Percentiles rank a stretch among this genome's conserved stretches.
These are phyloP conservation scores for Calonectria crousiana DNA, from an alignment of 2,329 filamentous ascomycete genomes.

Conservation along the genomic window DNA sequence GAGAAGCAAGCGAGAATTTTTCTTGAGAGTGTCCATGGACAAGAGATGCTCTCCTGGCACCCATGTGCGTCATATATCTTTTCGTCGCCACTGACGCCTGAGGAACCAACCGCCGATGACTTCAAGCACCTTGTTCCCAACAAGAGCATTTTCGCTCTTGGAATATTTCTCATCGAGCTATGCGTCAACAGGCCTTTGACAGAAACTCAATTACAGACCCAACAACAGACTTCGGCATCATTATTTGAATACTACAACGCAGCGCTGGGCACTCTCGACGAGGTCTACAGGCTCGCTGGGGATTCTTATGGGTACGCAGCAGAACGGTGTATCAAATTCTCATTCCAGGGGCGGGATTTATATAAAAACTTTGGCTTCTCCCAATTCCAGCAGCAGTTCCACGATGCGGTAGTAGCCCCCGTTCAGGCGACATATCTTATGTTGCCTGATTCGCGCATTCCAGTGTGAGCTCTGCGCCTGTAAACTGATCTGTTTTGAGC, in stretches of 20 bases:
- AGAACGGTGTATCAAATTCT: conserved; percentile 15
- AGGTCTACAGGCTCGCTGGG: conserved; percentile 9
- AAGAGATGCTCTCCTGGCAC: not conserved
- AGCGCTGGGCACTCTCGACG: not conserved
- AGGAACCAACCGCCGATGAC: not conserved
- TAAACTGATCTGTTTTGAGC: not conserved
- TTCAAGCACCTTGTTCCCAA: conserved; percentile 14
- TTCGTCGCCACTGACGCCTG: not conserved
- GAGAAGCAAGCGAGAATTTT: not conserved
- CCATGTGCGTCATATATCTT: not conserved
- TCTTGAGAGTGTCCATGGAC: not conserved
- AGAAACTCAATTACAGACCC: not conserved
- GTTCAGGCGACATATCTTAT: conserved; percentile 8
- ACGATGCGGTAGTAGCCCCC: conserved; percentile 13
- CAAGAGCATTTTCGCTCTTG: conserved; percentile 12
- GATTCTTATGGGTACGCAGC: conserved; percentile 15
- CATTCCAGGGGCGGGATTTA: conserved; percentile 5
- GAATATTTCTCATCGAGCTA: conserved; percentile 14
- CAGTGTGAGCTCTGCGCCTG: not conserved
- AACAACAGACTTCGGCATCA: not conserved
- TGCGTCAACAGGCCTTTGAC: conserved; percentile 1
- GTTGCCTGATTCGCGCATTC: not conserved
- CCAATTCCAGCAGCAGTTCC: conserved; percentile 10
- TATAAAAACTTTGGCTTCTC: conserved; percentile 2
- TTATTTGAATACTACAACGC: not conserved